Evolutionary conservation across 179 eudicot genomes (phyloP).

Genomic region (Beta macrorhiza): DNA sequence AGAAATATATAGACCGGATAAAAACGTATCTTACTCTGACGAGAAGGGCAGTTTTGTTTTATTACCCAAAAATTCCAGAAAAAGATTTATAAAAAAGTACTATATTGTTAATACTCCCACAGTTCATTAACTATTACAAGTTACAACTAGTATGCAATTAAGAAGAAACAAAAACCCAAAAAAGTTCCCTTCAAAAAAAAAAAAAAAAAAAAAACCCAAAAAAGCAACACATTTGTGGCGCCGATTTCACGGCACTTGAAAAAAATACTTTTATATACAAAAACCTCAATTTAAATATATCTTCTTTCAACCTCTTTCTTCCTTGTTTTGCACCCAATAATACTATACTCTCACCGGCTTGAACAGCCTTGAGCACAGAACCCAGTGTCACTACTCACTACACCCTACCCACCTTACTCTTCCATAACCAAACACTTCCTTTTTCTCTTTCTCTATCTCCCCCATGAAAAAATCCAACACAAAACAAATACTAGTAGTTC

Average conservation of each 20-base stretch:
- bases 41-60: constrained; percentile 27
- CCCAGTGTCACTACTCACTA: constrained; percentile 13
- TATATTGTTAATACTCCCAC: not conserved
- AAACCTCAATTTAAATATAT: not conserved
- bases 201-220: constrained; percentile 13
- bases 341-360: not conserved
- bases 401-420: constrained; percentile 3
- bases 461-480: constrained; percentile 21
- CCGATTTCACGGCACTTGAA: constrained; percentile 32
- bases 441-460: not conserved
- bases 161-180: constrained; percentile 17
- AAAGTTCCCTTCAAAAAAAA: constrained; percentile 26
- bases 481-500: not conserved
- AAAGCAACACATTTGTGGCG: constrained; percentile 31
- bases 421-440: constrained; percentile 8
- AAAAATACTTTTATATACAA: not conserved
- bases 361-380: constrained; percentile 25
- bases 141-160: not conserved
- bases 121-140: not conserved
- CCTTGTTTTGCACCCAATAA: constrained; percentile 10
- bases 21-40: constrained; percentile 18
- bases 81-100: not conserved
- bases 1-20: not conserved
- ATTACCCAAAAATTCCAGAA: not conserved
- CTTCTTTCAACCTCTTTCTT: constrained; percentile 1